Evolutionary conservation across 2,329 filamentous ascomycete species (phyloP), one percentile per base, ranked within the genome.

Genomic region (Pyrenophora seminiperda): DNA sequence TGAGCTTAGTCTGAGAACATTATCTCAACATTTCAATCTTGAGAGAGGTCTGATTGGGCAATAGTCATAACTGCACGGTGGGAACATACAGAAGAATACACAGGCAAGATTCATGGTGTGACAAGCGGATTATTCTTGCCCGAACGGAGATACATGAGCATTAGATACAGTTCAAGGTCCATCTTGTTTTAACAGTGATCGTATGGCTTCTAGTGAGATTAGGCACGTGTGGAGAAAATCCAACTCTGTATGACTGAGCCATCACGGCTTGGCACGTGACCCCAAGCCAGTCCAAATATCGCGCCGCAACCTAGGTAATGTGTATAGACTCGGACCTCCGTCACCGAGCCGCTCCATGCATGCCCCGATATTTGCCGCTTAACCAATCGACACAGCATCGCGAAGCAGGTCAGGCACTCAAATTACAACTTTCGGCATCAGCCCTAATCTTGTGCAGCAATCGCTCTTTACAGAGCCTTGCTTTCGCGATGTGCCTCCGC

Each of bases 381-480:
- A 76, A 74, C 57, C 71, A 73, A 59, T 78, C 76, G 48, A 74
- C 75, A 59, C 72, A 73, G 50, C 81, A 84, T 71, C 76, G 81
- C 53, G 68, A 78, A 70, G 80, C 81, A 68, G 78, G 79, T 81
- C 14, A 67, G 57, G 67, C 9, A 48, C 14, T 9, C 14, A 24
- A 22, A 17, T 13, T n/a, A 32, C 5, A 9, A 40, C 48, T 59
- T 3, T 27, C 19, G 14, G 9, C 17, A 4, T 27, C 7, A 7
- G 10, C 19, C n/a, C 47, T 51, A 30, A 54, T 52, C 18, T 14
- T 27, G 9, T 31, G 3, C 47, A 87, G 86, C 83, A 66, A 80
- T 89, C 56, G 86, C 88, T 41, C 83, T 93, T 40, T 92, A 87
- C 74, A 82, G 86, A 55, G 84, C 87, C 29, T 82, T 93, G 47